Percentiles rank a stretch among this genome's conserved stretches.
These are phyloP conservation scores for Sideroxylon spinosum DNA, from an alignment of 179 eudicot genomes.

Conservation along the genomic window DNA sequence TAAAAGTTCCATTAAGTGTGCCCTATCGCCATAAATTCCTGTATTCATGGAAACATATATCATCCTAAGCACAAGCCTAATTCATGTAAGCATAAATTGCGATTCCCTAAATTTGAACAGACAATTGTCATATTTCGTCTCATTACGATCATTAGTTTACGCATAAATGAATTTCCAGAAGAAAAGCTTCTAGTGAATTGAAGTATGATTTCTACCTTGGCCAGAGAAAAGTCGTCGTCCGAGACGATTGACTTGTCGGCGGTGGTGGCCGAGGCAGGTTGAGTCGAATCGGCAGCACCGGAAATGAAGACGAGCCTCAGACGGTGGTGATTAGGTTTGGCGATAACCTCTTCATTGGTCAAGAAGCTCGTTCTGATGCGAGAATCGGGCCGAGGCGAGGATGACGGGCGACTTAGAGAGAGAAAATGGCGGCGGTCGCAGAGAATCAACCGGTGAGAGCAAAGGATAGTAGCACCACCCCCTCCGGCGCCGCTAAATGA, in stretches of 20 bases:
- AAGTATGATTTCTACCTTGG: constrained; percentile 40
- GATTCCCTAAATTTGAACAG: not conserved
- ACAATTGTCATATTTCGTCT: not conserved
- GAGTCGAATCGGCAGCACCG: constrained; percentile 64
- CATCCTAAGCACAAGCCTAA: not conserved
- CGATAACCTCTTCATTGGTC: constrained; percentile 11
- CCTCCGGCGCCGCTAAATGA: constrained; percentile 7
- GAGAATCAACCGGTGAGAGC: constrained; percentile 20
- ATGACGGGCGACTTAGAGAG: constrained; percentile 10
- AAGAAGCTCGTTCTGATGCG: not conserved
- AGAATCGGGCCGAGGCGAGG: not conserved
- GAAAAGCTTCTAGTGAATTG: too few relatives aligned
- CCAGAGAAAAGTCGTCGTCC: constrained; percentile 65
- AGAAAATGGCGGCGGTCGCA: constrained; percentile 12
- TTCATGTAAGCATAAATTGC: not conserved
- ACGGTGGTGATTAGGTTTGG: constrained; percentile 10
- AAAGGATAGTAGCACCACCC: constrained; percentile 19
- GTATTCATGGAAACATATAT: not conserved
- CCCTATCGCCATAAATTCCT: not conserved
- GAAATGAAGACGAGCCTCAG: constrained; percentile 21
- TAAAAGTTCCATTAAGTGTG: not conserved
- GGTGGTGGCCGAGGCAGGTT: constrained; percentile 31
- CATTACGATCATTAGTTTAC: not conserved
- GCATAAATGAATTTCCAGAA: too few relatives aligned
- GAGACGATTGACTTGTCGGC: constrained; percentile 44